Conservation (phyloP, 768 basidiomycete species). For the Boletellus ananiceps region DNA sequence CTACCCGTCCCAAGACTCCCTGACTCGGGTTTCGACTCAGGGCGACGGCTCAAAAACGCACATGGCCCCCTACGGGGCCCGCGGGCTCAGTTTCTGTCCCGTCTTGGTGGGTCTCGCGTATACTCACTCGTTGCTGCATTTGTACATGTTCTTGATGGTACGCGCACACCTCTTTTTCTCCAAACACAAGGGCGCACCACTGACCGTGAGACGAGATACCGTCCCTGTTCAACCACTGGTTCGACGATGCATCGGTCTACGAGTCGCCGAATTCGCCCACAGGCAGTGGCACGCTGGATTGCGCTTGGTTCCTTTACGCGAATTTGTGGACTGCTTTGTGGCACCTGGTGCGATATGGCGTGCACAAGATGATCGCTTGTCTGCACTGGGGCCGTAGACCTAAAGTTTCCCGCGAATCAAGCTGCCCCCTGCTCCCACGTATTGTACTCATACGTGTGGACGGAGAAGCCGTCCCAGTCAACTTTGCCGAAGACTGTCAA, state of each 20-base stretch:
- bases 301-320: conserved; percentile 1
- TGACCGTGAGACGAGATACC: conserved; percentile 17
- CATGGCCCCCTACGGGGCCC: conserved; percentile 4
- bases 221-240: conserved; percentile 16
- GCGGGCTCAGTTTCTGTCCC: conserved; percentile 21
- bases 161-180: background rate
- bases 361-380: background rate
- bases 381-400: background rate
- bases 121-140: conserved; percentile 12
- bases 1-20: background rate
- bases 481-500: conserved; percentile 2
- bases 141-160: conserved; percentile 25
- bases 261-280: conserved; percentile 6
- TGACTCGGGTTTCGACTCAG: conserved; percentile 3
- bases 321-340: conserved; percentile 5
- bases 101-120: conserved; percentile 11
- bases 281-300: background rate
- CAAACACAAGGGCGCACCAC: background rate
- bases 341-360: conserved; percentile 1
- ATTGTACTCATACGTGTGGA: conserved; percentile 15
- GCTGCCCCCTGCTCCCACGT: conserved; percentile 5
- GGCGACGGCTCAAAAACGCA: background rate
- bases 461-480: conserved; percentile 10
- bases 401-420: background rate
- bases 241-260: conserved; percentile 13